Percentiles rank a stretch among this genome's conserved stretches.
phyloP scores from a whole-genome alignment of 2,329 filamentous ascomycete species.

The Penicillium sp. region DNA sequence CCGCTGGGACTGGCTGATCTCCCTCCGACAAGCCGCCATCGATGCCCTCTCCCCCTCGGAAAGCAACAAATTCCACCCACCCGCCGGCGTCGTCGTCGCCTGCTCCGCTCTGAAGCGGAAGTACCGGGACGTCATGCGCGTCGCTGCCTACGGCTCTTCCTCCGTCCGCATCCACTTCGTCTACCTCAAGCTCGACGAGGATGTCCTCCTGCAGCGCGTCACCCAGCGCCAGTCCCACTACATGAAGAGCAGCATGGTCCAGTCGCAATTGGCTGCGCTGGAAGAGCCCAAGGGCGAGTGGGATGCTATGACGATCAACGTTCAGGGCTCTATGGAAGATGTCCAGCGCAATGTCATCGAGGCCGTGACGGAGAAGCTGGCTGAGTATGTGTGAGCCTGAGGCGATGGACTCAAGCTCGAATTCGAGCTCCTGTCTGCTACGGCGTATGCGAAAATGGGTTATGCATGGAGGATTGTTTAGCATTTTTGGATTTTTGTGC shows the following conservation, averaged over 20 bases:
- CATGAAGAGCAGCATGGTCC: conserved; percentile 95
- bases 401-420: not conserved
- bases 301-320: conserved; percentile 72
- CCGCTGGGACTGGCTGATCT: conserved; percentile 95
- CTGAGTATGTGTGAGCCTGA: conserved; percentile 37
- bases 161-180: conserved; percentile 86
- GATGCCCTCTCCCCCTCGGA: conserved; percentile 50
- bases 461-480: conserved; percentile 13
- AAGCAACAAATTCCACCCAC: conserved; percentile 49
- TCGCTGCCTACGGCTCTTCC: conserved; percentile 73
- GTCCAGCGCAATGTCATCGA: conserved; percentile 63
- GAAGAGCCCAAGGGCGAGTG: conserved; percentile 76
- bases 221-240: conserved; percentile 77
- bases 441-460: not conserved
- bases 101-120: conserved; percentile 96
- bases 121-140: conserved; percentile 88
- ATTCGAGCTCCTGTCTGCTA: conserved; percentile 5
- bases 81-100: conserved; percentile 82
- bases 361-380: conserved; percentile 58
- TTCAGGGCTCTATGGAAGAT: conserved; percentile 52
- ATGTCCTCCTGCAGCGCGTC: conserved; percentile 74
- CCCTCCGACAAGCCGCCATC: conserved; percentile 65
- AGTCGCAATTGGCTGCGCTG: conserved; percentile 85
- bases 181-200: conserved; percentile 78
- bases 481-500: conserved; percentile 4